Conservation (phyloP, 306 rosid genomes). For the Trichosanthes cucumerina region DNA sequence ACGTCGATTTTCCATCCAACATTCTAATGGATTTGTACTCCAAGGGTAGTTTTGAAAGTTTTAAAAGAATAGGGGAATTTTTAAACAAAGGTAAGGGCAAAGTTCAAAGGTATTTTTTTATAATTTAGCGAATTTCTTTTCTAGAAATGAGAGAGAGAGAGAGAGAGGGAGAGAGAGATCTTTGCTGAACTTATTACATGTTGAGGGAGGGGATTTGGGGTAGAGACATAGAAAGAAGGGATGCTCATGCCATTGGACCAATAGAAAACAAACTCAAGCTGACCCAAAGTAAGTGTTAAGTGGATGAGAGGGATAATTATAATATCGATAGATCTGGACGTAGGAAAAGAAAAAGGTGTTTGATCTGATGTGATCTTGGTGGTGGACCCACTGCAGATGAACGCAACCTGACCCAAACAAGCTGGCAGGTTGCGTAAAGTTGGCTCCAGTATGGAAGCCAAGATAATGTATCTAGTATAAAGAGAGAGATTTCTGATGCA, state of each 20-base stretch:
- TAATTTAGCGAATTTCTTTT: background rate
- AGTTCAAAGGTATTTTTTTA: no score
- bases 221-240: background rate
- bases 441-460: background rate
- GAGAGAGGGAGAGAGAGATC: background rate
- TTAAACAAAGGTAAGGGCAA: no score
- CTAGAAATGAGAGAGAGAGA: background rate
- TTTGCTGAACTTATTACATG: background rate
- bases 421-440: background rate
- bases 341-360: background rate
- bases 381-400: background rate
- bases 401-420: background rate
- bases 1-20: no score
- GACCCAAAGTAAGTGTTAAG: background rate
- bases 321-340: background rate
- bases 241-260: background rate
- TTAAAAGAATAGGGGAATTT: no score
- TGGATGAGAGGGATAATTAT: background rate
- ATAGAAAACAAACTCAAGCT: background rate
- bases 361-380: background rate
- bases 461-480: background rate
- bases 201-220: background rate
- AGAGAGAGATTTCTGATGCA: background rate
- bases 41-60: no score
- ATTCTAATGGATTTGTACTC: no score